Evolutionary conservation across 1,139 yeast species (phyloP), one percentile per base, ranked within the genome.

Genomic region (Casaregolazyma suthepensis): DNA sequence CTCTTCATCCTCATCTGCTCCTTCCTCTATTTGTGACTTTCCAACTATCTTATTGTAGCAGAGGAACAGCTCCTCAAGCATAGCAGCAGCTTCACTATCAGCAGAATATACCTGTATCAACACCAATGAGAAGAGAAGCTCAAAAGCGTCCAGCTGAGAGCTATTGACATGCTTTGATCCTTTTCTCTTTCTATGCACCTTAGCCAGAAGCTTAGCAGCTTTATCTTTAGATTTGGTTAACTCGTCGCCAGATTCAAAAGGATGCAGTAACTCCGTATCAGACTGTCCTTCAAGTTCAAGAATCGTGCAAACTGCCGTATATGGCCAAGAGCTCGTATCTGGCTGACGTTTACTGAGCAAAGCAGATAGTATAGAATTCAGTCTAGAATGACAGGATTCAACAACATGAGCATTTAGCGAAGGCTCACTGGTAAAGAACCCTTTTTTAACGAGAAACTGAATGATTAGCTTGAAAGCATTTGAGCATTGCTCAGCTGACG

Each of bases 51-150:
- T 63, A 53, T 68, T 62, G 58, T 71, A 71, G 55, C 73, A 70
- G 46, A 66, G 48, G 53, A 68, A 82, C 53, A 91, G 72, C 65
- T 91, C 99, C 43, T 82, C 84, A 45, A 90, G 74, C 20, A 89
- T 84, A 35, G 82, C 75, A 3, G 86, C 81, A 0, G 96, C 85
- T 58, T 91, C 98, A 2, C 75, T 65, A 52, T 80, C 82, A 18
- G 93, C 95, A 58, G 83, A 74, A 64, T 84, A 90, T 45, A 91
- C 75, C 66, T 90, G 96, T 26, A 93, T 68, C 47, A 90, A 70
- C 2, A 86, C 86, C 78, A 88, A 81, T 0, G 96, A 85, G 56
- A 87, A 81, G 50, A 93, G 72, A 46, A 88, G 72, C 66, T 89
- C 95, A 64, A 87, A 85, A n/a, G 78, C 82, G 46, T 70, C 63